Evolutionary conservation across 2,329 filamentous ascomycete species (phyloP).

Genomic region (Sporothrix phasma): DNA sequence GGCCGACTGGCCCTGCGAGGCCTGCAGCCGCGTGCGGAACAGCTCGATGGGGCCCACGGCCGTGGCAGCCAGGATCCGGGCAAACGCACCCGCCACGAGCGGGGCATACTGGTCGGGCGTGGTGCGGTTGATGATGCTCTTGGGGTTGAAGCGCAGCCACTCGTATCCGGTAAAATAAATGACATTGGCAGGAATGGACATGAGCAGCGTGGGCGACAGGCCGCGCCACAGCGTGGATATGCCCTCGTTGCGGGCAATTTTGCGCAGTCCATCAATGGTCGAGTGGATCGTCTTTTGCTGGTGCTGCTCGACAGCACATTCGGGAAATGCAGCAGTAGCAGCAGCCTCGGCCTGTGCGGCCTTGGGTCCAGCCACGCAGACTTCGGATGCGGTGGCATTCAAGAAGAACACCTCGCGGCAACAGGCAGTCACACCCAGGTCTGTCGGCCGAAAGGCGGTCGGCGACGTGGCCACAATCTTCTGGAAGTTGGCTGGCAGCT

Average conservation of each 20-base stretch:
- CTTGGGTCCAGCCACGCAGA: slow-evolving; percentile 64
- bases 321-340: slow-evolving; percentile 35
- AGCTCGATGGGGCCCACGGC: slow-evolving; percentile 88
- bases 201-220: slow-evolving; percentile 83
- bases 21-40: slow-evolving; percentile 86
- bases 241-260: slow-evolving; percentile 92
- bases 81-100: slow-evolving; percentile 66
- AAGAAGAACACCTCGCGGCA: slow-evolving; percentile 97
- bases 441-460: slow-evolving; percentile 61
- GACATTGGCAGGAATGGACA: slow-evolving; percentile 91
- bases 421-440: slow-evolving; percentile 86
- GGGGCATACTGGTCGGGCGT: slow-evolving; percentile 65
- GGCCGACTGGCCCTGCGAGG: slow-evolving; percentile 47
- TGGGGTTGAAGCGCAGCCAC: slow-evolving; percentile 67
- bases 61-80: slow-evolving; percentile 69
- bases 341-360: slow-evolving; percentile 40
- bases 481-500: slow-evolving; percentile 43
- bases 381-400: slow-evolving; percentile 63
- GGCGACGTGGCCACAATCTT: slow-evolving; percentile 47
- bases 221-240: slow-evolving; percentile 81
- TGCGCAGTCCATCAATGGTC: slow-evolving; percentile 82
- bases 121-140: slow-evolving; percentile 58
- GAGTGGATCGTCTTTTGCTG: slow-evolving; percentile 78
- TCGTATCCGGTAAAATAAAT: slow-evolving; percentile 99
- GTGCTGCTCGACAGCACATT: slow-evolving; percentile 81